Conservation (phyloP, 2,329 filamentous ascomycete species). For the Neonectria magnoliae region DNA sequence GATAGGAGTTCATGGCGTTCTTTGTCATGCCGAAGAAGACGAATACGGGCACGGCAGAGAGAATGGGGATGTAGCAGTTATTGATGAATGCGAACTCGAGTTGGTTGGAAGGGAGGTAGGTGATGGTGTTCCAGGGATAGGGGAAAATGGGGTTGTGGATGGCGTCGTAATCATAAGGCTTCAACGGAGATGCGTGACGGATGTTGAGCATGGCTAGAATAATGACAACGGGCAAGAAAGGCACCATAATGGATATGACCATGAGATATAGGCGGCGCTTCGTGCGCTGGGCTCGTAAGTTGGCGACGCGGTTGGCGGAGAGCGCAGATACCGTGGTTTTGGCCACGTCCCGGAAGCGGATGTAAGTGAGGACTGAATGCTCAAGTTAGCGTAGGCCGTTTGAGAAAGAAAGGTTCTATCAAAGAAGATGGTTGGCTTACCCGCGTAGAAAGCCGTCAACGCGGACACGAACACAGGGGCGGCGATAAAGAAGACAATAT, state of each 20-base stretch:
- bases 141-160: constrained; percentile 53
- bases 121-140: constrained; percentile 58
- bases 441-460: constrained; percentile 57
- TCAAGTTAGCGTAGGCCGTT: constrained; percentile 6
- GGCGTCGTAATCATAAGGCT: constrained; percentile 53
- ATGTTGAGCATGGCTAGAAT: constrained; percentile 56
- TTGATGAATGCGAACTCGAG: constrained; percentile 55
- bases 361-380: constrained; percentile 56
- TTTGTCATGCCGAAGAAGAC: constrained; percentile 66
- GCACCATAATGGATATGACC: constrained; percentile 60
- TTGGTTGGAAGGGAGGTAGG: constrained; percentile 55
- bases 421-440: constrained; percentile 49
- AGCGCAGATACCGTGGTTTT: constrained; percentile 53
- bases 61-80: constrained; percentile 59
- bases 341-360: constrained; percentile 59
- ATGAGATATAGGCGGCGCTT: constrained; percentile 65
- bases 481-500: constrained; percentile 58
- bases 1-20: constrained; percentile 63
- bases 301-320: constrained; percentile 52
- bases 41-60: constrained; percentile 60
- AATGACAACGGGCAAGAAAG: constrained; percentile 61
- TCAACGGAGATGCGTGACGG: constrained; percentile 36
- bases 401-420: not conserved
- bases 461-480: constrained; percentile 57
- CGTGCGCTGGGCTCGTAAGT: constrained; percentile 57